Evolutionary conservation across 139 green algal species (phyloP).

Genomic region (Coelastrella sp.): DNA sequence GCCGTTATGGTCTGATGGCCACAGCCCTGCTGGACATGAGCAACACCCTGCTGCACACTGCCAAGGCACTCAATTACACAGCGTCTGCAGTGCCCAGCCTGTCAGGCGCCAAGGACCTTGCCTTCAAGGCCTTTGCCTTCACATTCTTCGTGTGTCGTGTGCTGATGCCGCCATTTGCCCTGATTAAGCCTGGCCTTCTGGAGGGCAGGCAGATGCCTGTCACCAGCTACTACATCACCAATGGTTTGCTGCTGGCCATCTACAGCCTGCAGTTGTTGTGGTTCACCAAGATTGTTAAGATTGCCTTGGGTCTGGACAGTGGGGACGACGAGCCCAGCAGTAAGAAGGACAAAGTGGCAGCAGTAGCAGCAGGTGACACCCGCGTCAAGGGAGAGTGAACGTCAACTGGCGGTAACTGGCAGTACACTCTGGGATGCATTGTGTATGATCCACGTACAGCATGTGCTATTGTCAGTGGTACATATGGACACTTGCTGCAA

Average conservation of each 20-base stretch:
- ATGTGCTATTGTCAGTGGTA: too few relatives aligned
- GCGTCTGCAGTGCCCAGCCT: slow-evolving; percentile 14
- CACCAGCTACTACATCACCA: slow-evolving; percentile 48
- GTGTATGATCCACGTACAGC: too few relatives aligned
- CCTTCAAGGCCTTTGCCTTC: slow-evolving; percentile 58
- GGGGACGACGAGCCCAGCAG: slow-evolving; percentile 1
- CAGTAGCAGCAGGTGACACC: not conserved
- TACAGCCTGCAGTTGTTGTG: slow-evolving; percentile 64
- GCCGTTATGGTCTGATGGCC: slow-evolving; percentile 55
- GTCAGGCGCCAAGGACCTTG: not conserved
- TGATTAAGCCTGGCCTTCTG: slow-evolving; percentile 47
- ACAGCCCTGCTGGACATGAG: slow-evolving; percentile 58
- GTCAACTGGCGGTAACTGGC: not conserved
- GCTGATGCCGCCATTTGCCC: slow-evolving; percentile 16
- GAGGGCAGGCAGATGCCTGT: slow-evolving; percentile 46
- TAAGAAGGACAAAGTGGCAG: not conserved
- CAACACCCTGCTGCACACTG: slow-evolving; percentile 68
- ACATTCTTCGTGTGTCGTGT: slow-evolving; percentile 52
- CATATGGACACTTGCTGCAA: too few relatives aligned
- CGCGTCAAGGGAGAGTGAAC: not conserved
- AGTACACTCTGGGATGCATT: too few relatives aligned
- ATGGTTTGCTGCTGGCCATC: slow-evolving; percentile 55
- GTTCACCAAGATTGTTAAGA: slow-evolving; percentile 61
- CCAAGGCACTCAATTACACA: slow-evolving; percentile 57
- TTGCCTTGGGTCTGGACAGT: slow-evolving; percentile 33